Conservation (phyloP, 805 yeast species). For the Cyberlindnera galapagoensis region DNA sequence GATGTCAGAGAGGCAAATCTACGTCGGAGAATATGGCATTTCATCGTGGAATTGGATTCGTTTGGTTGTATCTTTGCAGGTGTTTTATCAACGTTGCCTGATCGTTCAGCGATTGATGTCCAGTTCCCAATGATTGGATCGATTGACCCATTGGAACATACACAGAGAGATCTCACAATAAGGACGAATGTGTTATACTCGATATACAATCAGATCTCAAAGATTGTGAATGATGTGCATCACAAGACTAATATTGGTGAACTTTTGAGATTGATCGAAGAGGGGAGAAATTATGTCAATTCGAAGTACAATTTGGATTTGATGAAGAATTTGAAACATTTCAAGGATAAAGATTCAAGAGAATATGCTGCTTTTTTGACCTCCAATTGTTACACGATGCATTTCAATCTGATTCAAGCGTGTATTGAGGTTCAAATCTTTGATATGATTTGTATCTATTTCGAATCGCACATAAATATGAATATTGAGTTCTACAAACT, state of each 20-base stretch:
- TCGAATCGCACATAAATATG: slow-evolving; percentile 12
- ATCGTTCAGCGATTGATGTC: slow-evolving; percentile 8
- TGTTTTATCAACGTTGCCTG: slow-evolving; percentile 9
- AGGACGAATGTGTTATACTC: slow-evolving; percentile 3
- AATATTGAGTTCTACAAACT: slow-evolving; percentile 8
- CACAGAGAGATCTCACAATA: slow-evolving; percentile 8
- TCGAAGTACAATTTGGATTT: slow-evolving; percentile 6
- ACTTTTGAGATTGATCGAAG: slow-evolving; percentile 4
- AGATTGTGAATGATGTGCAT: slow-evolving; percentile 9
- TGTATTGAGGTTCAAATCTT: slow-evolving; percentile 10
- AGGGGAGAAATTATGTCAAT: slow-evolving; percentile 9
- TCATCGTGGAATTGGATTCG: slow-evolving; percentile 11
- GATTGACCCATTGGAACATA: slow-evolving; percentile 9
- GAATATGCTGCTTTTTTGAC: slow-evolving; percentile 5
- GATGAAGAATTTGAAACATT: slow-evolving; percentile 3
- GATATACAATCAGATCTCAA: slow-evolving; percentile 7
- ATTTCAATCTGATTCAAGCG: slow-evolving; percentile 6
- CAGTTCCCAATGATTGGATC: slow-evolving; percentile 10
- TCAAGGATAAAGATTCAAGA: slow-evolving; percentile 5
- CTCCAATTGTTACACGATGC: slow-evolving; percentile 9
- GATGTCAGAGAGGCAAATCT: slow-evolving; percentile 9
- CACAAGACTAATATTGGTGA: slow-evolving; percentile 7
- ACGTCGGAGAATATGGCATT: slow-evolving; percentile 18
- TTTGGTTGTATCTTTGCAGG: slow-evolving; percentile 11
- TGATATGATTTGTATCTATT: slow-evolving; percentile 8